Base-by-base conservation (phyloP, 2,329 filamentous ascomycete genomes). In the Zymoseptoria passerinii region DNA sequence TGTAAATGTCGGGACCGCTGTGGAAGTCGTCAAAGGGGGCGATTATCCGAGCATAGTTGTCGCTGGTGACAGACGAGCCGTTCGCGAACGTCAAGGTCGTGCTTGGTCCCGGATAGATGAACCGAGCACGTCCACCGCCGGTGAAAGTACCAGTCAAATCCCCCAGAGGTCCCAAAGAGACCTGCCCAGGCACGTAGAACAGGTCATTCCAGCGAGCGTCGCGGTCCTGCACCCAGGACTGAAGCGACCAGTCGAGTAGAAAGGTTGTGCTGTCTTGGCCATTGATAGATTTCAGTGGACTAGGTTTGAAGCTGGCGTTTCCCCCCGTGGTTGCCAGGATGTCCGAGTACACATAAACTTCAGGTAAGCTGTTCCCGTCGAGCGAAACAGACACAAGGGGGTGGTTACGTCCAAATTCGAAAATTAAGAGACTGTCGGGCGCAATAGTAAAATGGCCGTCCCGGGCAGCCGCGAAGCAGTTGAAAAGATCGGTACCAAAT, bases 311-410 rank as follows among this genome's bases (percentile, higher is more conserved):
- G 53, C 75, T 68, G 10, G 71, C 59, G 62, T 77, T 74, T 56
- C 73, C 66, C 56, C 76, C 70, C 6, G 71, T 73, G 27, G 73
- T 71, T 19, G 72, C 68, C 50, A 78, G 67, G 0, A 81, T 70
- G 60, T 81, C 79, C 10, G 74, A 70, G 58, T 79, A 79, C 19
- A 80, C 75, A 60, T 83, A 86, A 2, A 85, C 74, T 58, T 83
- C 76, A 0, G 85, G 85, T 9, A 83, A 67, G 55, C 80, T 76
- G 18, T 75, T 69, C n/a, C 84, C 84, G 66, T 87, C 83, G 3
- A 72, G 63, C 1, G 83, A 87, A 7, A 86, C 77, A 0, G 84
- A 86, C 0, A 86, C 81, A 0, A 87, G 65, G 54, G 76, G 73
- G 65, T 80, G 68, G 27, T 74, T 72, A 8, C 80, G 75, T 6